Conservation (phyloP, 805 yeast genomes). For the Metschnikowia anglica region DNA sequence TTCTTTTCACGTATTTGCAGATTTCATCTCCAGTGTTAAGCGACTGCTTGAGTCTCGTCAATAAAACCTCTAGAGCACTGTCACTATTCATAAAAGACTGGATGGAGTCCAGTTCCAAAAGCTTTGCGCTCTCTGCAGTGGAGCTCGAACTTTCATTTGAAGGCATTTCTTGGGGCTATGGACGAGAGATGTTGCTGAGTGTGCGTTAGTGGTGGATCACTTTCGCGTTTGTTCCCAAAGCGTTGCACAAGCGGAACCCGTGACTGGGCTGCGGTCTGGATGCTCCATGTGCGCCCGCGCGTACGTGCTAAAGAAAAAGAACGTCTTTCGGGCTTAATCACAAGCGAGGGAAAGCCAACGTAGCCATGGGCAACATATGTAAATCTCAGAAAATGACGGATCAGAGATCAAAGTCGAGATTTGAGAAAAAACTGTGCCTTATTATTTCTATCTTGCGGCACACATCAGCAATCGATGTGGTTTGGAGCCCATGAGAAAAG, state of each 20-base stretch:
- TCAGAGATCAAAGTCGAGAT: background rate
- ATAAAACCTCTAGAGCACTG: slow-evolving; percentile 69
- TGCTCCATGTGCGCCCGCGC: no score
- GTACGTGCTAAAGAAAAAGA: no score
- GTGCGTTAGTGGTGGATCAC: background rate
- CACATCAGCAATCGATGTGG: no score
- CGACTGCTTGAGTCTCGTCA: slow-evolving; percentile 74
- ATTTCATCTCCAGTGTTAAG: slow-evolving; percentile 84
- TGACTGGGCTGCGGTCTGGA: slow-evolving; percentile 6
- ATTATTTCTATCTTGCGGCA: no score
- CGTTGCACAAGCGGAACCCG: slow-evolving; percentile 9
- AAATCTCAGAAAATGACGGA: background rate
- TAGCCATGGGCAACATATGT: no score
- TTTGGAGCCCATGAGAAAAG: no score
- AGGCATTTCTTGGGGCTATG: slow-evolving; percentile 1
- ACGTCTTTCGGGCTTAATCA: no score
- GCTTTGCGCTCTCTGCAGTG: slow-evolving; percentile 16
- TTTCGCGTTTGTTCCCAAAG: slow-evolving; percentile 6
- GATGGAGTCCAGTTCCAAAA: slow-evolving; percentile 42
- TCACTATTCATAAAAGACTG: slow-evolving; percentile 61
- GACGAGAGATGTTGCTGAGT: background rate
- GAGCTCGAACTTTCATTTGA: slow-evolving; percentile 1
- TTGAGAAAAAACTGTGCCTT: no score
- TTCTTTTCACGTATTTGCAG: slow-evolving; percentile 71
- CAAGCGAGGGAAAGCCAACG: no score